Evolutionary conservation across 306 rosid genomes (phyloP).

Genomic region (Astragalus glycyphyllos): DNA sequence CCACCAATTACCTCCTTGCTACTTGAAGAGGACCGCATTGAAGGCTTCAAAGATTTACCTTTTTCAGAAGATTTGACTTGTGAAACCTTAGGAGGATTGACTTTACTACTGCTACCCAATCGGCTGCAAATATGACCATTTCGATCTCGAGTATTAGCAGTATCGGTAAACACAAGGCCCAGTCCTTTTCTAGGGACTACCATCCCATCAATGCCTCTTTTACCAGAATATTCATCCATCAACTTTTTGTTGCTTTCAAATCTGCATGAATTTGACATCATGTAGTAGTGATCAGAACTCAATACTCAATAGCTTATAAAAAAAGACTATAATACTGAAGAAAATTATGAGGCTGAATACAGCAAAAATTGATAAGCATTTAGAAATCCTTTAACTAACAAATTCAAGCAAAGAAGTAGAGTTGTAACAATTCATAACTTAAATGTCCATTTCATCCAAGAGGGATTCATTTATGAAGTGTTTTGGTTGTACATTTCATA

Average conservation of each 20-base stretch:
- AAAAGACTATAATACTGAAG: not conserved
- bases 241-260: constrained; percentile 42
- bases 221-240: constrained; percentile 77
- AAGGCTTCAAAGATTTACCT: constrained; percentile 58
- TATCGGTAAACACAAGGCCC: constrained; percentile 60
- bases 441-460: not conserved
- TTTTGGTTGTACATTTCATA: not conserved
- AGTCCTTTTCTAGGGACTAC: constrained; percentile 62
- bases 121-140: constrained; percentile 60
- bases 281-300: not conserved
- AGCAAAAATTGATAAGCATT: not conserved
- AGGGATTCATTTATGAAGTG: not conserved
- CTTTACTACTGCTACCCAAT: constrained; percentile 61
- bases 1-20: constrained; percentile 73
- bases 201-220: constrained; percentile 58
- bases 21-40: constrained; percentile 46
- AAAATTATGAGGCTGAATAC: not conserved
- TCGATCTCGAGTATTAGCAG: constrained; percentile 57
- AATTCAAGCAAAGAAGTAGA: not conserved
- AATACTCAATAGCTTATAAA: not conserved
- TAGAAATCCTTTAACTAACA: constrained; percentile 9
- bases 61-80: constrained; percentile 59
- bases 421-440: not conserved
- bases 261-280: constrained; percentile 45
- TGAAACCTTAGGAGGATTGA: constrained; percentile 54